These are phyloP conservation scores for Yamadazyma membranifaciens DNA, from an alignment of 1,139 yeast species.

Conservation along the genomic window DNA sequence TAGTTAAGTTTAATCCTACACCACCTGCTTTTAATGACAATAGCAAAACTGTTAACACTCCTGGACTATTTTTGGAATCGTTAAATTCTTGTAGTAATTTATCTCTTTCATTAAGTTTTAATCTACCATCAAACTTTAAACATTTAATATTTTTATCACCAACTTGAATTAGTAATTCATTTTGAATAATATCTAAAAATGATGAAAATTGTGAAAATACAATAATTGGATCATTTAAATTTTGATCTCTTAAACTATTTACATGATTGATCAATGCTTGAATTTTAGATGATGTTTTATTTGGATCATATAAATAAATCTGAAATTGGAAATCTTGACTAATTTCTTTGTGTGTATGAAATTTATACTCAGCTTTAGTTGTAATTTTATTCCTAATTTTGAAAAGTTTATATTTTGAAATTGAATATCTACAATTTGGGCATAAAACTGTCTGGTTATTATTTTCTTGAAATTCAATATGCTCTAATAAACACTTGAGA, in stretches of 20 bases:
- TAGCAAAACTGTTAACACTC: slow-evolving; percentile 55
- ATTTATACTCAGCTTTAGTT: slow-evolving; percentile 30
- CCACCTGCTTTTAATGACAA: slow-evolving; percentile 93
- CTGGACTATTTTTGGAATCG: slow-evolving; percentile 21
- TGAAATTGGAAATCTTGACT: slow-evolving; percentile 27
- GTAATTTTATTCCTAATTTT: slow-evolving; percentile 32
- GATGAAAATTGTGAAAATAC: slow-evolving; percentile 92
- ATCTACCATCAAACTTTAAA: slow-evolving; percentile 76
- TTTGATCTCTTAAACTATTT: slow-evolving; percentile 48
- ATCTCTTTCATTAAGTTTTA: slow-evolving; percentile 66
- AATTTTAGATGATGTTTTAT: slow-evolving; percentile 67
- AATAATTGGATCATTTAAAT: slow-evolving; percentile 70
- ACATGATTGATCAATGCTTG: slow-evolving; percentile 67
- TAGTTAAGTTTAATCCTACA: slow-evolving; percentile 86
- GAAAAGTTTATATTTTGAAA: slow-evolving; percentile 45
- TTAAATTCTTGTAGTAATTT: slow-evolving; percentile 57
- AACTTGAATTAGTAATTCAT: slow-evolving; percentile 49
- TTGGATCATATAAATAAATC: slow-evolving; percentile 47
- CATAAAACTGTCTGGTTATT: slow-evolving; percentile 39
- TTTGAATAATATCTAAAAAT: slow-evolving; percentile 72
- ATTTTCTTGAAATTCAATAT: slow-evolving; percentile 48
- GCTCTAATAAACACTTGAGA: slow-evolving; percentile 69
- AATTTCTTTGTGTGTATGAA: slow-evolving; percentile 28
- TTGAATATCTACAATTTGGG: slow-evolving; percentile 56
- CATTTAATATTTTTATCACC: slow-evolving; percentile 26